Base-by-base conservation (phyloP, 257 asterid species). In the Phtheirospermum japonicum region DNA sequence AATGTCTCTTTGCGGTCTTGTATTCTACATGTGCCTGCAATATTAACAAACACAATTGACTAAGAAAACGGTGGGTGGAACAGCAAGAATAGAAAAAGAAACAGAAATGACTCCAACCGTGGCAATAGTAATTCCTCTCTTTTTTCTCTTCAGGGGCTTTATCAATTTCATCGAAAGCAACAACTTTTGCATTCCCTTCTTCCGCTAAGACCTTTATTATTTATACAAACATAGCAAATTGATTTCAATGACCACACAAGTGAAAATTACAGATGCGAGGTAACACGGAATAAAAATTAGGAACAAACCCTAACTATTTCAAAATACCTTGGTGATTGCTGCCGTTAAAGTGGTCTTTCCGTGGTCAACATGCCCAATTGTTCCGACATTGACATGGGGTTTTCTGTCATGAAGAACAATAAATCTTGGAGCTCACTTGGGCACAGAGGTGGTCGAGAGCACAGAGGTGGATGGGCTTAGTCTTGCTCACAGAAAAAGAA, bases 121-220 rank as follows among this genome's bases (percentile, higher is more conserved):
- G 12, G 98, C 88, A 66, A 90, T 90, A 1, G 98, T 88, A 69
- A 90, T 90, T 69, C 98, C 96, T 70, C 96, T 84, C 64, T n/a
- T 85, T 88, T 61, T 80, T 88, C 89, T 90, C 98, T 58, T 90
- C 96, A 10, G 98, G 98, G 12, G 98, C 98, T 72, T 88, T 84
- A 64, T 90, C 98, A 23, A 85, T 88, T 74, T 90, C 98, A 69
- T 88, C 96, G 60, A 90, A 88, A 0, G 96, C 95, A 67, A 88
- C 61, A 0, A 93, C 98, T 60, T 88, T 88, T 17, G 98, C 98
- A 61, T 88, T 82, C 51, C 98, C 98, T 56, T 80, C 94, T 68
- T 87, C 98, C 0, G 98, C 76, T 31, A 90, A 81, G 16, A 90
- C 95, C 48, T 40, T 40, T 11, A 40, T 40, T 40, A 40, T 40